These are phyloP conservation scores for Candida mesenterica DNA, from an alignment of 1,139 yeast species.

Conservation along the genomic window DNA sequence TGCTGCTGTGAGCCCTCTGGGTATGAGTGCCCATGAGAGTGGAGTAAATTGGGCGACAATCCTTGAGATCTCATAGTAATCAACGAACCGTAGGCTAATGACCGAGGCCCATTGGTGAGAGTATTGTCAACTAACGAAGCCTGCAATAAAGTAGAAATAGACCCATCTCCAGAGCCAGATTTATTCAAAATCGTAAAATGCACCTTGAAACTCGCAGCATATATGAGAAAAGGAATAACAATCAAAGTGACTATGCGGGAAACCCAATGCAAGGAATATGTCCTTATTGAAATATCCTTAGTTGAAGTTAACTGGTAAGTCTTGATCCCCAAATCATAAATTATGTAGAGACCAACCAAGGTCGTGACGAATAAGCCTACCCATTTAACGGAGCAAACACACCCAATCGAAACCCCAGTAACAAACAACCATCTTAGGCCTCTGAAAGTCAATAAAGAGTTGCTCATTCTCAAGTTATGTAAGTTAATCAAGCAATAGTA, in stretches of 20 bases:
- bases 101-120: constrained; percentile 57
- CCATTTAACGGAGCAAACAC: constrained; percentile 94
- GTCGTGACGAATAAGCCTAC: constrained; percentile 88
- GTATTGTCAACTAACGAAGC: constrained; percentile 59
- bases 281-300: constrained; percentile 27
- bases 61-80: constrained; percentile 75
- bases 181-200: constrained; percentile 75
- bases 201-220: constrained; percentile 68
- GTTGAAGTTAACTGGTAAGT: constrained; percentile 44
- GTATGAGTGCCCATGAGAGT: constrained; percentile 65
- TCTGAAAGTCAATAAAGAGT: constrained; percentile 36
- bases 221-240: constrained; percentile 68
- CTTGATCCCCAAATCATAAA: constrained; percentile 69
- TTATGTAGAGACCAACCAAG: constrained; percentile 81
- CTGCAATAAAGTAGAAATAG: constrained; percentile 69
- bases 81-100: constrained; percentile 58
- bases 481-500: constrained; percentile 56
- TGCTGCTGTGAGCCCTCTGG: constrained; percentile 76
- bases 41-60: constrained; percentile 63
- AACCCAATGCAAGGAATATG: constrained; percentile 67
- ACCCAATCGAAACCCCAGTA: constrained; percentile 83
- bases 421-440: constrained; percentile 60
- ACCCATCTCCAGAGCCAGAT: constrained; percentile 79
- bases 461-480: constrained; percentile 41
- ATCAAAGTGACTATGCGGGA: constrained; percentile 67